phyloP scores from a whole-genome alignment of 1,284 basidiomycete species.

The Stereum hirsutum region DNA sequence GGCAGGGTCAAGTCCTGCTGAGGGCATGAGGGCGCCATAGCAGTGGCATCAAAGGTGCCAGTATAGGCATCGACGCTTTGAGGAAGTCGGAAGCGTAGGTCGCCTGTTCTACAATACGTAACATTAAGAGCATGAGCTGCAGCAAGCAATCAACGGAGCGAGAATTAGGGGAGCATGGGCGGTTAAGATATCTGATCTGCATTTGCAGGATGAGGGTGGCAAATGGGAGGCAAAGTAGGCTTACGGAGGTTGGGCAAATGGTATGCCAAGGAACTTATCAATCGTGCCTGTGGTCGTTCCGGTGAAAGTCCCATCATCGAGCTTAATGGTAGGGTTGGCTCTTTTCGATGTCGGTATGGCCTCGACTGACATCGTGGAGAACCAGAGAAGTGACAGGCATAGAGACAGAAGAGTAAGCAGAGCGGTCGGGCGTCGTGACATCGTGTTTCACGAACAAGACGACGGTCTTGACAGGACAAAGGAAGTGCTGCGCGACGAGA shows the following conservation, averaged over 20 bases:
- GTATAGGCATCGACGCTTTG: slow-evolving; percentile 21
- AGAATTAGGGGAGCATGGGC: not conserved
- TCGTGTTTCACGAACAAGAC: not conserved
- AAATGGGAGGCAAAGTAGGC: not conserved
- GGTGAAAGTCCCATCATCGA: slow-evolving; percentile 6
- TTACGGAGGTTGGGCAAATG: slow-evolving; percentile 14
- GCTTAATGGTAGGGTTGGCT: not conserved
- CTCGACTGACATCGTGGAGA: no score
- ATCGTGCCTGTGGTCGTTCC: slow-evolving; percentile 2
- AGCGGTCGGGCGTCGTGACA: not conserved
- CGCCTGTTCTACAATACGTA: slow-evolving; percentile 7
- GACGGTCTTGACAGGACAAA: not conserved
- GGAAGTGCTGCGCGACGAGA: not conserved
- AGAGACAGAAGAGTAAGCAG: not conserved
- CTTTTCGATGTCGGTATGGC: not conserved
- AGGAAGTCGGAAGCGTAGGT: slow-evolving; percentile 26
- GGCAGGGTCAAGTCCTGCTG: slow-evolving; percentile 19
- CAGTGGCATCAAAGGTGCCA: slow-evolving; percentile 17
- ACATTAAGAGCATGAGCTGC: not conserved
- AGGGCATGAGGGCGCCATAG: slow-evolving; percentile 25
- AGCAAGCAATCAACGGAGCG: not conserved
- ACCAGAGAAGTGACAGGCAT: not conserved
- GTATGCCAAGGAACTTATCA: slow-evolving; percentile 12
- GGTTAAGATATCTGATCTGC: not conserved
- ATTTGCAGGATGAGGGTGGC: no score